phyloP scores from a whole-genome alignment of 495 filamentous ascomycete genomes.

The Podospora conica region DNA sequence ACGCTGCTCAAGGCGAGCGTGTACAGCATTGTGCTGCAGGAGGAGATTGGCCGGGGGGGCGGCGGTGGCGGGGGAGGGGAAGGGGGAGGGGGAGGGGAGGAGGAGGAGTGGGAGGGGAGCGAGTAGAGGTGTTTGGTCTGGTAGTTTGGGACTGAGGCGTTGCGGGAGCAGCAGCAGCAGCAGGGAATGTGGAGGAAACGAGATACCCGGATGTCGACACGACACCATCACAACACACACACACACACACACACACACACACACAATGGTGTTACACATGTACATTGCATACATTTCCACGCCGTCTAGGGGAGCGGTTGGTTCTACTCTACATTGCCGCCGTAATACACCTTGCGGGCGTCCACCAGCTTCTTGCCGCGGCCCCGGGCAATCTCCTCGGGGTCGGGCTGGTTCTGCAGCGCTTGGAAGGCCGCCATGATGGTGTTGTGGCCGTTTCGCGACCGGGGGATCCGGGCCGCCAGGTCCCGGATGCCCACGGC shows the following conservation, averaged over 20 bases:
- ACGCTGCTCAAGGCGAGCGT: conserved; percentile 96
- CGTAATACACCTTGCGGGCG: conserved; percentile 95
- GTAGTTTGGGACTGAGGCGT: neutral
- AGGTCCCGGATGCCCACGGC: conserved; percentile 80
- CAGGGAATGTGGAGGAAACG: neutral
- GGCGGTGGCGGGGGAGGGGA: neutral
- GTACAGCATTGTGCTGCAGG: conserved; percentile 95
- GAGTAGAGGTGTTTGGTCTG: neutral
- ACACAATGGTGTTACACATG: neutral
- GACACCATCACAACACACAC: neutral
- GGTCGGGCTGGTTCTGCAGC: conserved; percentile 71
- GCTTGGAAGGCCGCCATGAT: conserved; percentile 85
- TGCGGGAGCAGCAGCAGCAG: neutral
- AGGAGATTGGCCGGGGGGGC: conserved; percentile 69
- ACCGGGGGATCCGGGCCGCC: conserved; percentile 67
- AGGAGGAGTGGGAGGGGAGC: neutral
- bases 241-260: neutral
- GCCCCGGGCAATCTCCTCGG: conserved; percentile 80
- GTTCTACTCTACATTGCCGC: conserved; percentile 54
- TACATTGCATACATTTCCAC: conserved; percentile 9
- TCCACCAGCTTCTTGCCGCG: conserved; percentile 92
- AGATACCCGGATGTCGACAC: conserved; percentile 1
- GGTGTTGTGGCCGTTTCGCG: conserved; percentile 91
- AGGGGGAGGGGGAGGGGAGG: neutral
- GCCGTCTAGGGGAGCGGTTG: neutral